Evolutionary conservation across 805 yeast species (phyloP), one percentile per base, ranked within the genome.

Genomic region (Zygosaccharomyces pseudorouxii): DNA sequence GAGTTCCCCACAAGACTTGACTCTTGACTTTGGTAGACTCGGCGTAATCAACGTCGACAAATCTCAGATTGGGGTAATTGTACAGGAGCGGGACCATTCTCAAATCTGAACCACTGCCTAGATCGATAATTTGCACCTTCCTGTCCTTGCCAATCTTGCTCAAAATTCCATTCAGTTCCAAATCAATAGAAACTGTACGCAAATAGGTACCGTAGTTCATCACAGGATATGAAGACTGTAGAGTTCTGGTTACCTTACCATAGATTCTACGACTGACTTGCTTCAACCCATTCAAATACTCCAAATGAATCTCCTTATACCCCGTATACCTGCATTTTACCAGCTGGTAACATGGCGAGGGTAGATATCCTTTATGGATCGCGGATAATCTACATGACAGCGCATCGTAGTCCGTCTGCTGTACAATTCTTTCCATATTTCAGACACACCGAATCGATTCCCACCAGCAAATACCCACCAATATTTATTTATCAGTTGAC

Each of bases 151-250:
- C 46, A 35, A 50, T 50, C 4, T 35, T 16, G 5, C 54, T 37
- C 2, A 80, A 41, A 52, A 80, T 82, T 18, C 62, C 56, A 2
- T 71, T 62, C 2, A 81, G 64, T 0, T 78, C 65, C 6, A 57
- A 18, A 57, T 83, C 80, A 23, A 84, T 77, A 14, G 79, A 64
- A 14, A 57, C 62, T 0, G 86, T 81, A 31, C 92, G 67, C 18
- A 83, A 66, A 62, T 79, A 84, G 0, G 89, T 82, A 0, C 90
- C 90, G 42, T 85, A 66, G 56, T 84, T 85, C 57, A 85, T 84
- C 16, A 84, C 71, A 0, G 92, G 92, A 10, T 78, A 66, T 50
- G 82, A 80, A 16, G 56, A 45, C 19, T 38, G 43, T 12, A 60
- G 48, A 2, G 53, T 45, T 39, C 45, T 56, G 18, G 52, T 50